These are phyloP conservation scores for Yamadazyma sp. DNA, from an alignment of 1,139 yeast genomes.

Conservation along the genomic window DNA sequence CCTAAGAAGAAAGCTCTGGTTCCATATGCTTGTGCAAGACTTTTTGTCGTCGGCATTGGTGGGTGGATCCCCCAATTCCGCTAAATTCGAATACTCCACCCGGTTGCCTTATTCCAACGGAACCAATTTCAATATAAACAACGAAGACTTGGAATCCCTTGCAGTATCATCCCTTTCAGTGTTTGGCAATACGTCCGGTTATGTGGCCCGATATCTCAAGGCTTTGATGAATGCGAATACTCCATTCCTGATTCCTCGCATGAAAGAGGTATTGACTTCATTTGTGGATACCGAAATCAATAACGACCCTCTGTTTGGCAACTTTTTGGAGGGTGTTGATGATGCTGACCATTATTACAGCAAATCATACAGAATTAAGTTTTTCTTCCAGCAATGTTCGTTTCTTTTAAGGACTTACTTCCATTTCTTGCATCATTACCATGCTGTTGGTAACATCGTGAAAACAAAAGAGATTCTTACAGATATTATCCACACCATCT, in stretches of 20 bases:
- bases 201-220: not conserved
- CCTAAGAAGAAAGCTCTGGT: slow-evolving; percentile 28
- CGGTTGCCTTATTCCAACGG: slow-evolving; percentile 23
- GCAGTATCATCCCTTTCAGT: not conserved
- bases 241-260: not conserved
- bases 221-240: not conserved
- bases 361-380: slow-evolving; percentile 5
- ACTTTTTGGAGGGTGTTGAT: not conserved
- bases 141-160: not conserved
- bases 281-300: slow-evolving; percentile 1
- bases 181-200: not conserved
- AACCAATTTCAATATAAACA: not conserved
- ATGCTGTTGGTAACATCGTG: not conserved
- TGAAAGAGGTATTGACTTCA: slow-evolving; percentile 1
- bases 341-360: slow-evolving; percentile 5
- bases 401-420: slow-evolving; percentile 1
- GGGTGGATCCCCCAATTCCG: slow-evolving; percentile 38
- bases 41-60: slow-evolving; percentile 31
- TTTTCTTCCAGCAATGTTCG: slow-evolving; percentile 4
- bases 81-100: slow-evolving; percentile 33
- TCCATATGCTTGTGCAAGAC: slow-evolving; percentile 29
- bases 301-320: slow-evolving; percentile 1
- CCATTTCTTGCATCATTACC: slow-evolving; percentile 1
- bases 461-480: not conserved
- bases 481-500: not conserved